Conservation (phyloP, 805 yeast genomes). For the Saturnispora ahearnii region DNA sequence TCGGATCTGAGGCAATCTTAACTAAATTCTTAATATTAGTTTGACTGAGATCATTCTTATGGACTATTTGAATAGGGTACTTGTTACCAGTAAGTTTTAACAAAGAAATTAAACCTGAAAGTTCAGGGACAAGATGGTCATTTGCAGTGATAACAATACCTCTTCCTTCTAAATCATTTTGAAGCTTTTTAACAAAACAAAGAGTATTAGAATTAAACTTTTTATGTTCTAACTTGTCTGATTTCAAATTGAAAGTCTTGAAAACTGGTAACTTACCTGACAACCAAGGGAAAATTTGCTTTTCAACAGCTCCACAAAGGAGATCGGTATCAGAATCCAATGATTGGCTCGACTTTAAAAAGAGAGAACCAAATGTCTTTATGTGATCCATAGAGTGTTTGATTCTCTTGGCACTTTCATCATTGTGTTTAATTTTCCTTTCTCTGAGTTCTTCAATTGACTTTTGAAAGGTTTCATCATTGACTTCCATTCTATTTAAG, state of each 20-base stretch:
- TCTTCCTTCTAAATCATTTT: slow-evolving; percentile 29
- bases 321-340: slow-evolving; percentile 1
- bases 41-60: slow-evolving; percentile 30
- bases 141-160: slow-evolving; percentile 50
- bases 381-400: slow-evolving; percentile 20
- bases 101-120: slow-evolving; percentile 39
- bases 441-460: slow-evolving; percentile 16
- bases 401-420: slow-evolving; percentile 20
- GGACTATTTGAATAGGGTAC: slow-evolving; percentile 41
- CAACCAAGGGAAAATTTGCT: slow-evolving; percentile 35
- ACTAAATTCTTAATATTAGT: slow-evolving; percentile 28
- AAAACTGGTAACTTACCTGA: slow-evolving; percentile 31
- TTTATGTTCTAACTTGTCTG: slow-evolving; percentile 2
- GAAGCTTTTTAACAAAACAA: slow-evolving; percentile 25
- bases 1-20: slow-evolving; percentile 29
- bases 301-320: slow-evolving; percentile 14
- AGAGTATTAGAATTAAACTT: slow-evolving; percentile 1
- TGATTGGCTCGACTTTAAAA: slow-evolving; percentile 11
- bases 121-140: slow-evolving; percentile 37
- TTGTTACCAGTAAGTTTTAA: slow-evolving; percentile 41
- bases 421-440: slow-evolving; percentile 19
- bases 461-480: slow-evolving; percentile 19
- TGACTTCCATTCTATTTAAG: slow-evolving; percentile 15
- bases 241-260: slow-evolving; percentile 26
- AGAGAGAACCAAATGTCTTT: slow-evolving; percentile 20